Conservation (phyloP, 352 stramenopile genomes). For the Aphanomyces stellatus region DNA sequence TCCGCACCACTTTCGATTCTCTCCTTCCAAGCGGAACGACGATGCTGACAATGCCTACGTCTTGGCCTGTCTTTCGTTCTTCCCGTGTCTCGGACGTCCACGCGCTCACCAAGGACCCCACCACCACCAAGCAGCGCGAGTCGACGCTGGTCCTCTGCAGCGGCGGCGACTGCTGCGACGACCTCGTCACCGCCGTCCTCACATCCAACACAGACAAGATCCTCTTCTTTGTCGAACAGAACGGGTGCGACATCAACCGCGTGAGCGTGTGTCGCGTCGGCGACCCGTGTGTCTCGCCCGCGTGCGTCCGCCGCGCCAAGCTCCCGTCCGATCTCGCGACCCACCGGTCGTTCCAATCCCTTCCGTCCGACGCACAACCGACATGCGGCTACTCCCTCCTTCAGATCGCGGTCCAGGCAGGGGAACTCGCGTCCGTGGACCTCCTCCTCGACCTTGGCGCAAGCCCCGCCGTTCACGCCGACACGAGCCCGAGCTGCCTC, state of each 20-base stretch:
- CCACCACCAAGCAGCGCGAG: not conserved
- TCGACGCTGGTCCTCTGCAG: not conserved
- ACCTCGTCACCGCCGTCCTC: conserved; percentile 1
- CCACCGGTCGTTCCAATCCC: not conserved
- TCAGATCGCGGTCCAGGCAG: conserved; percentile 2
- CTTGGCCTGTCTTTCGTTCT: not conserved
- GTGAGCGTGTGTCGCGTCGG: not conserved
- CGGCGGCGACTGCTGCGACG: conserved; percentile 7
- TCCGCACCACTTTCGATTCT: conserved; percentile 7
- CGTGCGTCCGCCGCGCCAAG: conserved; percentile 8
- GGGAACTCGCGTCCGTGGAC: not conserved
- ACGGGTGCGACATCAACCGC: conserved; percentile 14
- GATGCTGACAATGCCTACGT: not conserved
- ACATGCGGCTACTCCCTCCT: not conserved
- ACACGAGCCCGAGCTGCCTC: not conserved
- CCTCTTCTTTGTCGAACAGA: not conserved
- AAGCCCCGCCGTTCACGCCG: not conserved
- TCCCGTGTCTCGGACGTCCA: not conserved
- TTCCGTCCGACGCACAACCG: not conserved
- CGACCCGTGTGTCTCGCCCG: conserved; percentile 9
- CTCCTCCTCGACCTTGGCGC: not conserved
- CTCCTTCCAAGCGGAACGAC: not conserved
- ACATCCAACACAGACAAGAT: not conserved
- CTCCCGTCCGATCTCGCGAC: not conserved
- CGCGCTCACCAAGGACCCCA: not conserved